Evolutionary conservation across 2,329 filamentous ascomycete species (phyloP).

Genomic region (Zymoseptoria tritici): DNA sequence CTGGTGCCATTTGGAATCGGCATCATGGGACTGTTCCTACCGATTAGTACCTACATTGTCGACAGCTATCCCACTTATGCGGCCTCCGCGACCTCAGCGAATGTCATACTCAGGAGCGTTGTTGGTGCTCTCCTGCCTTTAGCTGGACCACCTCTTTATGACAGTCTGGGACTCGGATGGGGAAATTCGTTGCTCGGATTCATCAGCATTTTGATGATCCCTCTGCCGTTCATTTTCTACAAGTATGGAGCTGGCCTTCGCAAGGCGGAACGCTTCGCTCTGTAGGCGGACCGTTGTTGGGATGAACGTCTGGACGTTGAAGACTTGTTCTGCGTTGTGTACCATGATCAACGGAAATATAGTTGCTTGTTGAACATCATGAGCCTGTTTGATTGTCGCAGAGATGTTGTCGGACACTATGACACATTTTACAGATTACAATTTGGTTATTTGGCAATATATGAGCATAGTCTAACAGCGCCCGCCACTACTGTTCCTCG

Average conservation of each 20-base stretch:
- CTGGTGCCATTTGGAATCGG: conserved; percentile 2
- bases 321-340: too few species aligned
- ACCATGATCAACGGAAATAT: too few species aligned
- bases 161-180: conserved; percentile 3
- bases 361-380: too few species aligned
- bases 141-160: conserved; percentile 6
- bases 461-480: too few species aligned
- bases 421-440: too few species aligned
- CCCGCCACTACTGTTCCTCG: too few species aligned
- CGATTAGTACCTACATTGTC: conserved; percentile 5
- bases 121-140: conserved; percentile 7
- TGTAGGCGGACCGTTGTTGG: not conserved
- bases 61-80: conserved; percentile 9
- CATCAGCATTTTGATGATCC: conserved; percentile 1
- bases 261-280: not conserved
- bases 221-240: not conserved
- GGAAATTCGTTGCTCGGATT: conserved; percentile 5
- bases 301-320: too few species aligned
- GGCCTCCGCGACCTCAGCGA: conserved; percentile 4
- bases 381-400: too few species aligned
- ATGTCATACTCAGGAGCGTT: conserved; percentile 1
- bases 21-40: not conserved
- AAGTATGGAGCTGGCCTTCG: not conserved
- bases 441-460: too few species aligned
- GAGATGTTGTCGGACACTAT: too few species aligned